A percentile compares a stretch with the other conserved stretches of the same genome.
Evolutionary conservation across 2,329 filamentous ascomycete species (phyloP).

Genomic region (Fusarium beomiforme): DNA sequence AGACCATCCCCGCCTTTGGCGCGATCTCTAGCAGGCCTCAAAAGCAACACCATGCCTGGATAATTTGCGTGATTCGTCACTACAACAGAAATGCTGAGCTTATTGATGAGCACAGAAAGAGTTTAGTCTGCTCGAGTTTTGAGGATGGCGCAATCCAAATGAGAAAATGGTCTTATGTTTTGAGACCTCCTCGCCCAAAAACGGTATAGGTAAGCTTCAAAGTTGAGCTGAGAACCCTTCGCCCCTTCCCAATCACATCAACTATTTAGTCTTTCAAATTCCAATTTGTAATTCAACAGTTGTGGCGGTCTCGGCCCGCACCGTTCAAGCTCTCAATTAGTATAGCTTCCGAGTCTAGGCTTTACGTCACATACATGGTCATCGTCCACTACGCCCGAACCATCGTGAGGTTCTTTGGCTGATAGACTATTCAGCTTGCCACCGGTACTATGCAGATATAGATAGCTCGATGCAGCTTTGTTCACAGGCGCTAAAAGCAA

Average conservation of each 20-base stretch:
- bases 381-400: not conserved
- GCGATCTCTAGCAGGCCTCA: too few relatives aligned
- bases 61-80: not conserved
- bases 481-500: not conserved
- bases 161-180: not conserved
- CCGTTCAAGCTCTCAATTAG: not conserved
- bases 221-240: not conserved
- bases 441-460: not conserved
- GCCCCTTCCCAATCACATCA: not conserved
- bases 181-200: not conserved
- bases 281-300: not conserved
- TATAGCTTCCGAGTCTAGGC: not conserved
- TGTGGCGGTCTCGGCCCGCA: not conserved
- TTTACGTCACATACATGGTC: not conserved
- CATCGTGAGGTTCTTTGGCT: fast-evolving
- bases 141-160: not conserved
- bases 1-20: too few relatives aligned
- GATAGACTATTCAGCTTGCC: not conserved
- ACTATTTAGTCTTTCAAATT: not conserved
- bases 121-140: not conserved
- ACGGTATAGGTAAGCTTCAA: not conserved
- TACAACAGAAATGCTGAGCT: fast-evolving
- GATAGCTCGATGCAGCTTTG: not conserved
- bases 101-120: not conserved
- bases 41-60: too few relatives aligned